Evolutionary conservation across 768 basidiomycete species (phyloP).

Genomic region (Leucosporidium yakuticum): DNA sequence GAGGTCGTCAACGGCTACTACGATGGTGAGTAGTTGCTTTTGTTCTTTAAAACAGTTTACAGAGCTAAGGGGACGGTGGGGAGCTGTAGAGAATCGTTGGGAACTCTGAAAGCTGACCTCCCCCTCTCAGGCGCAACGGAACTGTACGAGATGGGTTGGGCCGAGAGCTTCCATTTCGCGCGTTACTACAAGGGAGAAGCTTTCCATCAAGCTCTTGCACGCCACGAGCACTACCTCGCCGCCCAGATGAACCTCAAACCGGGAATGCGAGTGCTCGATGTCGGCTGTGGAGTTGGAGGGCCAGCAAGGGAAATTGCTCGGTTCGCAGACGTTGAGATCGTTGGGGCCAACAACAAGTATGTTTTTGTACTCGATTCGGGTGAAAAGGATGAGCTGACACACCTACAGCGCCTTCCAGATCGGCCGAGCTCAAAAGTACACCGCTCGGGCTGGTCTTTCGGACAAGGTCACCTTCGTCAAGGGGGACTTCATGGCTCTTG

Average conservation of each 20-base stretch:
- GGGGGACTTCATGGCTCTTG: slow-evolving; percentile 95
- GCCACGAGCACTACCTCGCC: slow-evolving; percentile 96
- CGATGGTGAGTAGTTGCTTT: background rate
- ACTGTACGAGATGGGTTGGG: slow-evolving; percentile 77
- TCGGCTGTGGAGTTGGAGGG: slow-evolving; percentile 93
- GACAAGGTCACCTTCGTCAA: slow-evolving; percentile 74
- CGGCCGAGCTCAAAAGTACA: slow-evolving; percentile 74
- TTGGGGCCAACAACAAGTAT: slow-evolving; percentile 77
- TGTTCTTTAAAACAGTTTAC: too few relatives aligned
- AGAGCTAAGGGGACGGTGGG: too few relatives aligned
- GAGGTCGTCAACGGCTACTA: slow-evolving; percentile 71
- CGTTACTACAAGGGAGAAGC: slow-evolving; percentile 83
- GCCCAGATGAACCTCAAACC: slow-evolving; percentile 73
- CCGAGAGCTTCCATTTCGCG: slow-evolving; percentile 74
- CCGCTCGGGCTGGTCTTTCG: slow-evolving; percentile 65
- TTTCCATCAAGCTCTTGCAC: slow-evolving; percentile 53
- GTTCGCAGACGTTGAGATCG: slow-evolving; percentile 76
- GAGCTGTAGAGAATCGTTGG: too few relatives aligned
- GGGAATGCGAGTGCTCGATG: slow-evolving; percentile 94
- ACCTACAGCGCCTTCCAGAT: slow-evolving; percentile 67
- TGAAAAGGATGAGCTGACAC: too few relatives aligned
- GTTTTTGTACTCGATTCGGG: too few relatives aligned
- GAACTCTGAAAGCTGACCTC: too few relatives aligned
- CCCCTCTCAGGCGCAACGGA: slow-evolving; percentile 51
- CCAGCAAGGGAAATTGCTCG: slow-evolving; percentile 91